Evolutionary conservation across 169 alveolate species (phyloP), one percentile per base, ranked within the genome.

Genomic region (Plasmodium relictum): DNA sequence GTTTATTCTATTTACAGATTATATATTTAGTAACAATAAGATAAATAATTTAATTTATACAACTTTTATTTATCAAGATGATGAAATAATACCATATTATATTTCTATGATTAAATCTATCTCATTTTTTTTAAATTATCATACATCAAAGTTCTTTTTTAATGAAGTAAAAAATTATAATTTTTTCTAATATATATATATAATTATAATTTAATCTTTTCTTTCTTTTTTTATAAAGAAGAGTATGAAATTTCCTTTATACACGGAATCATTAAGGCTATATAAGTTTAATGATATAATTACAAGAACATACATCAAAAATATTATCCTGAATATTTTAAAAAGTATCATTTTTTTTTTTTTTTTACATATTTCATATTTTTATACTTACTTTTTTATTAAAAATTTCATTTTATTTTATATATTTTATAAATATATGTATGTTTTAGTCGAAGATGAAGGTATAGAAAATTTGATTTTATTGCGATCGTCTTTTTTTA

Each of bases 51-150:
- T 76, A 20, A 76, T 76, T 24, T 76, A 76, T 20, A 76, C 88
- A 7, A 76, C 88, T 6, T 76, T 76, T 18, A 76, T 76, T 26
- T 45, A 76, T 24, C 88, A 76, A 76, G 88, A 76, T 54, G 88
- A 76, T n/a, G 88, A 76, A 52, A 76, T 76, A 7, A 76, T 76
- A 65, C 88, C 88, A 37, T 76, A 76, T 16, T 76, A 76, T 42
- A 76, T 76, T 7, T 76, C 88, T 31, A 76, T 76, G 74, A 76
- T 76, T 8, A 76, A 76, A 39, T 76, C 88, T 3, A 76, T 76
- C 16, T 76, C 88, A 5, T 76, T 76, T 44, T 76, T 76, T 66
- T 41, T 76, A 9, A 76, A 76, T 18, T 76, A 76, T 14, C 76
- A 76, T 41, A 76, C 88, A 12, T 76, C 88, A 54, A 76, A 76